phyloP scores from a whole-genome alignment of 2,329 filamentous ascomycete genomes.

The Coniochaeta sp. region DNA sequence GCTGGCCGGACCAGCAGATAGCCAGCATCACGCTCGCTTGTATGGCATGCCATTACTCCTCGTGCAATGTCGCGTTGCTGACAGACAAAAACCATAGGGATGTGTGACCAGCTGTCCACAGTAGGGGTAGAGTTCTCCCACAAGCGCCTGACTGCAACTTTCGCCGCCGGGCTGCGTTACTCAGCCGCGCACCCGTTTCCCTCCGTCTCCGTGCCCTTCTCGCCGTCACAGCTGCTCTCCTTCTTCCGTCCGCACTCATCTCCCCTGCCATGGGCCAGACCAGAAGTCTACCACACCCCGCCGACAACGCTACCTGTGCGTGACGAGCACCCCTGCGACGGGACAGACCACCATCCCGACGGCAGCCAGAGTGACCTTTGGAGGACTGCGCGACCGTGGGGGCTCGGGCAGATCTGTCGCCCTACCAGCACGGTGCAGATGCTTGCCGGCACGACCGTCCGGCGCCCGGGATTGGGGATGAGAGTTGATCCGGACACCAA shows the following conservation, averaged over 20 bases:
- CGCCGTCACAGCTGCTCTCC: neutral
- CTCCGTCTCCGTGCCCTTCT: slow-evolving; percentile 10
- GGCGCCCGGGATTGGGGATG: slow-evolving; percentile 26
- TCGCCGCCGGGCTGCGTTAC: slow-evolving; percentile 20
- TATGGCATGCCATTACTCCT: neutral
- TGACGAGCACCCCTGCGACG: slow-evolving; percentile 19
- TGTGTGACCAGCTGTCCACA: slow-evolving; percentile 24
- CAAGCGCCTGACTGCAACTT: slow-evolving; percentile 14
- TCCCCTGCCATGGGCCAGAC: slow-evolving; percentile 15
- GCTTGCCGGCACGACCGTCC: slow-evolving; percentile 17
- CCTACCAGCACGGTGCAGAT: slow-evolving; percentile 18
- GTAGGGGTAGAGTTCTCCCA: slow-evolving; percentile 23
- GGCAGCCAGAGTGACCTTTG: slow-evolving; percentile 9
- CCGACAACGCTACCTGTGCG: slow-evolving; percentile 4
- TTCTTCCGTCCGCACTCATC: neutral
- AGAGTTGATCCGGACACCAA: slow-evolving; percentile 29
- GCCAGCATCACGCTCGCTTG: slow-evolving; percentile 23
- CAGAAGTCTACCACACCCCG: slow-evolving; percentile 17
- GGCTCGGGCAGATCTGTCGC: slow-evolving; percentile 17
- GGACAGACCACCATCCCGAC: slow-evolving; percentile 15
- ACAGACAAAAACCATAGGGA: slow-evolving; percentile 13
- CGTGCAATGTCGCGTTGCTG: neutral
- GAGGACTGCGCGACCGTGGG: slow-evolving; percentile 19
- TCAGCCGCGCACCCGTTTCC: slow-evolving; percentile 23
- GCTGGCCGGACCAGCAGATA: slow-evolving; percentile 35